Evolutionary conservation across 345 rosid genomes (phyloP).

Genomic region (Mangifera indica): DNA sequence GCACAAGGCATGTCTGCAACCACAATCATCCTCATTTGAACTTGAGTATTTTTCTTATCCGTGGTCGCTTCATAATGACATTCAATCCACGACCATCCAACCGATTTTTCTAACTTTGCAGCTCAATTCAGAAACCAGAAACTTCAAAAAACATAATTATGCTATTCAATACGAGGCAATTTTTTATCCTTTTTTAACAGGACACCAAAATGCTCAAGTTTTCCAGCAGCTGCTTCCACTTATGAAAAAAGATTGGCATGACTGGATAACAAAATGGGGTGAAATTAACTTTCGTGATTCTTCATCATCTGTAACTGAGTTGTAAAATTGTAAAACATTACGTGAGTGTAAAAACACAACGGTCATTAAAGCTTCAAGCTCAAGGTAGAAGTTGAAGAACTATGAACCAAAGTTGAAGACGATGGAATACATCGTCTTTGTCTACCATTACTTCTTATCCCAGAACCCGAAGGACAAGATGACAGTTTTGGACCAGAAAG

Average conservation of each 20-base stretch:
- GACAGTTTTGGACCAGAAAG: conserved; percentile 26
- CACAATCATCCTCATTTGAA: background rate
- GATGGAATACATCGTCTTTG: conserved; percentile 42
- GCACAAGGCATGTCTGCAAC: conserved; percentile 7
- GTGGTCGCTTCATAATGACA: background rate
- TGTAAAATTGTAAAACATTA: conserved; percentile 6
- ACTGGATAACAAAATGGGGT: conserved; percentile 11
- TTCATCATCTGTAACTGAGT: conserved; percentile 16
- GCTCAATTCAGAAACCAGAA: background rate
- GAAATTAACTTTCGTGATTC: conserved; percentile 14
- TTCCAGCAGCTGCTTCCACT: conserved; percentile 22
- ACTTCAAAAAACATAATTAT: background rate
- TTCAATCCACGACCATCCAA: conserved; percentile 1
- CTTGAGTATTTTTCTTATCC: background rate
- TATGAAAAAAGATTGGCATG: conserved; percentile 4
- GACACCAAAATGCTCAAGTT: conserved; percentile 20
- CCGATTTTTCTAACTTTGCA: background rate
- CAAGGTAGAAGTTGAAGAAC: conserved; percentile 31
- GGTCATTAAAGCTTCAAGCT: conserved; percentile 31
- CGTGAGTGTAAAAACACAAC: background rate
- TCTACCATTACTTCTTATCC: conserved; percentile 30
- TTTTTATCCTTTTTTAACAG: background rate
- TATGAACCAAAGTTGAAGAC: conserved; percentile 33
- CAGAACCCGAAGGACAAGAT: conserved; percentile 41
- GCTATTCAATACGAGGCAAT: conserved; percentile 8